Percentiles rank a stretch among this genome's conserved stretches.
These are phyloP conservation scores for Chaetothyriales sp. DNA, from an alignment of 2,329 filamentous ascomycete genomes.

Conservation along the genomic window DNA sequence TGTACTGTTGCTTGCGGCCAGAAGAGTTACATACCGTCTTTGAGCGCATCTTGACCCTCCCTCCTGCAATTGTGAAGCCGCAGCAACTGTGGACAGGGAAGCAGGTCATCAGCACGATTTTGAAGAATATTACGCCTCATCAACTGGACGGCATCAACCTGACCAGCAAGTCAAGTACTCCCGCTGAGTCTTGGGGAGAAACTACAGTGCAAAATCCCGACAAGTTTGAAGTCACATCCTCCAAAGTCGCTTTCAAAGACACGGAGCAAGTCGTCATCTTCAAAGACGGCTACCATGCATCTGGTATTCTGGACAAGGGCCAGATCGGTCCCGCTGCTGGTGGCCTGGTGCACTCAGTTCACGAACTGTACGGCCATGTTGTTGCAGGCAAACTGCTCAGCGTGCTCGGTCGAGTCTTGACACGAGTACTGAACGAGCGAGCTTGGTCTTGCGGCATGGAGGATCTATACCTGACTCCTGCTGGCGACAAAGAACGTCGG, in stretches of 20 bases:
- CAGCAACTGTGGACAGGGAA: conserved; percentile 83
- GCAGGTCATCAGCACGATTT: conserved; percentile 79
- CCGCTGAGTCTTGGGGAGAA: conserved; percentile 61
- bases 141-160: conserved; percentile 65
- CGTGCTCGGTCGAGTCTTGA: conserved; percentile 75
- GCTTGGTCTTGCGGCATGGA: conserved; percentile 97
- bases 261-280: conserved; percentile 75
- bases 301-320: conserved; percentile 86
- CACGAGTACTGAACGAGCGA: conserved; percentile 78
- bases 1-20: conserved; percentile 78
- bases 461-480: conserved; percentile 68
- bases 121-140: conserved; percentile 76
- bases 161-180: conserved; percentile 62
- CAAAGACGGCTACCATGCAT: conserved; percentile 72
- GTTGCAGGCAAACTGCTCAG: conserved; percentile 77
- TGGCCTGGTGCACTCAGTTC: conserved; percentile 78
- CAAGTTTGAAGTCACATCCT: conserved; percentile 12
- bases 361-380: conserved; percentile 82
- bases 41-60: conserved; percentile 65
- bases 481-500: conserved; percentile 58
- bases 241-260: conserved; percentile 10
- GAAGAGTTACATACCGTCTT: conserved; percentile 78
- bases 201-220: conserved; percentile 32
- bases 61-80: conserved; percentile 71
- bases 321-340: conserved; percentile 80